Conservation (phyloP, 805 yeast species). For the Cyberlindnera americana region DNA sequence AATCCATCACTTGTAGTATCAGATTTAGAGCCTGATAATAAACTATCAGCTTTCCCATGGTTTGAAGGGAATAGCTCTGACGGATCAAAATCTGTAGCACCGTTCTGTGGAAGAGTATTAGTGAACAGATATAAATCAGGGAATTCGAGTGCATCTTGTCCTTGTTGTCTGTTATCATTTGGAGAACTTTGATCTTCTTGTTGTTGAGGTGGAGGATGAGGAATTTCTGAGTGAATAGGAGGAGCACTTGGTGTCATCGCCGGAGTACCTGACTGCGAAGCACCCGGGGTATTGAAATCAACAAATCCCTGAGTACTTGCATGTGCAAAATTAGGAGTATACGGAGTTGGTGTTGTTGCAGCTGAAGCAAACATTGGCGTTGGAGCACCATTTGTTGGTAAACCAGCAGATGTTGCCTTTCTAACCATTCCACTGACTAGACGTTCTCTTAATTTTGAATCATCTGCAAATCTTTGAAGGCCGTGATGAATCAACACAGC, state of each 20-base stretch:
- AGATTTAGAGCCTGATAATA: slow-evolving; percentile 13
- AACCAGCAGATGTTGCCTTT: slow-evolving; percentile 11
- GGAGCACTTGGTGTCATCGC: no score
- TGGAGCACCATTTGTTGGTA: slow-evolving; percentile 10
- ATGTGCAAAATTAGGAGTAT: slow-evolving; percentile 4
- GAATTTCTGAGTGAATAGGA: not conserved
- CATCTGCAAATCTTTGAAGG: slow-evolving; percentile 41
- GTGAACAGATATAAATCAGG: slow-evolving; percentile 30
- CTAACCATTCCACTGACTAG: slow-evolving; percentile 18
- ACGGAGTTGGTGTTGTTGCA: slow-evolving; percentile 10
- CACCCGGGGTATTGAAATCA: slow-evolving; percentile 11
- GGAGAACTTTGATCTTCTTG: not conserved
- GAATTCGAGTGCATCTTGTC: slow-evolving; percentile 17
- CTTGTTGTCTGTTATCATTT: slow-evolving; percentile 2
- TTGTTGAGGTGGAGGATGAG: slow-evolving; percentile 1
- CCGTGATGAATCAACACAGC: slow-evolving; percentile 48
- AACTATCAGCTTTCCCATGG: not conserved
- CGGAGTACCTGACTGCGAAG: slow-evolving; percentile 3
- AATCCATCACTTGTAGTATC: slow-evolving; percentile 19
- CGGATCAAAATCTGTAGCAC: slow-evolving; percentile 23
- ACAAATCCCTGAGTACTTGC: slow-evolving; percentile 6
- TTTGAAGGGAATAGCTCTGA: slow-evolving; percentile 25
- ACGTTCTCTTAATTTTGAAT: slow-evolving; percentile 27
- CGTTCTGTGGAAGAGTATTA: slow-evolving; percentile 21
- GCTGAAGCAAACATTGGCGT: slow-evolving; percentile 15